Evolutionary conservation across 495 filamentous ascomycete species (phyloP), one percentile per base, ranked within the genome.

Genomic region (Glutinoglossum americanum): DNA sequence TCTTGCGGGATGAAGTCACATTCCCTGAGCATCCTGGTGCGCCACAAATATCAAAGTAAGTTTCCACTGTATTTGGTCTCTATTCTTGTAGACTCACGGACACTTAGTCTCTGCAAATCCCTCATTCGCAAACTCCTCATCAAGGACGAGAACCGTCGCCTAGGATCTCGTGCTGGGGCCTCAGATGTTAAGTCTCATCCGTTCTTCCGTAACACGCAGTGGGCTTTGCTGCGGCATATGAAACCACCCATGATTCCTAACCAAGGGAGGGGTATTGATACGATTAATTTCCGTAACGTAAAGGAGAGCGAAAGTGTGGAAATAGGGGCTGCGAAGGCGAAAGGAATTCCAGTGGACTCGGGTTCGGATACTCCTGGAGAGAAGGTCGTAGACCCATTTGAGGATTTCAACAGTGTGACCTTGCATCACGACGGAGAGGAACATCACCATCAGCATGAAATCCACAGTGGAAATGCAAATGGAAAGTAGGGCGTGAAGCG

Each of bases 341-440:
- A 83, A 63, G 89, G 88, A 3, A 87, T 94, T 30, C 86, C 87
- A 10, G 71, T 95, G 61, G 87, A 94, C 63, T 87, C 82, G 25
- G 87, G 86, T 9, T 70, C 92, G 32, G 82, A 83, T 3, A 96
- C 90, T 30, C 89, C 92, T 10, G 87, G 83, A 37, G 84, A 75
- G 37, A 89, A 94, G 65, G 69, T 81, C 57, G 76, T 79, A n/a
- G 92, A 98, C 76, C 92, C 92, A 13, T 98, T 98, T 66, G 87
- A 94, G 68, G 93, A 97, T 67, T 98, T 98, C 68, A 98, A 98
- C 70, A 94, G 87, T 64, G 92, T 98, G 33, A 98, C 92, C 60
- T 77, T 98, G 58, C 89, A 95, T 69, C 92, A 98, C 72, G 92
- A 97, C 57, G 93, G 87, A 11, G 90, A 97, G 57, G 80, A 81